These are phyloP conservation scores for Monotropa hypopitys DNA, from an alignment of 179 eudicot species.

Conservation along the genomic window DNA sequence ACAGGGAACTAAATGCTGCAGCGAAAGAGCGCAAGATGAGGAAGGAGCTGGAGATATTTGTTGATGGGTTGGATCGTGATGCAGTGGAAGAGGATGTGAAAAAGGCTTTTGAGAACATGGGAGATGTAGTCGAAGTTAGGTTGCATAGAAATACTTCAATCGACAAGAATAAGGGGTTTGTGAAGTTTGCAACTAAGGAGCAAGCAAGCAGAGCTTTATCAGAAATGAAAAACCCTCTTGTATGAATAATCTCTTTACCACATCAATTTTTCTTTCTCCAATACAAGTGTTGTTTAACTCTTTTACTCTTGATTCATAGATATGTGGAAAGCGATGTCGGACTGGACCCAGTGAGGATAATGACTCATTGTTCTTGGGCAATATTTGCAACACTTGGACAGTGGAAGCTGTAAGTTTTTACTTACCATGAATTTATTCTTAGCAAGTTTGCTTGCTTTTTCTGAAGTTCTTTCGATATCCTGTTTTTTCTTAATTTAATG, in stretches of 20 bases:
- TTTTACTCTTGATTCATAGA: constrained; percentile 19
- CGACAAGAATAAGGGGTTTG: constrained; percentile 73
- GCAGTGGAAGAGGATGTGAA: constrained; percentile 59
- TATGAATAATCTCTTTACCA: constrained; percentile 19
- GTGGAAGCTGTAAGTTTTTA: constrained; percentile 62
- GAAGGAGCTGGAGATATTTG: constrained; percentile 74
- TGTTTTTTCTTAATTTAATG: not conserved
- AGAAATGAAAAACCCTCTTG: constrained; percentile 78
- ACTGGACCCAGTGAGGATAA: constrained; percentile 77
- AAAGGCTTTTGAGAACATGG: constrained; percentile 58
- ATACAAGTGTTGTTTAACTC: not conserved
- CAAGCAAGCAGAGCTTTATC: constrained; percentile 62
- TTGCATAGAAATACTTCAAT: constrained; percentile 43
- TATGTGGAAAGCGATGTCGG: constrained; percentile 70
- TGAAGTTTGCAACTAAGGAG: constrained; percentile 70
- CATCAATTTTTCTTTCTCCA: not conserved
- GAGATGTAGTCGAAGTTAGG: constrained; percentile 67
- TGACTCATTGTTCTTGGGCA: constrained; percentile 72
- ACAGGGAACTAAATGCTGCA: constrained; percentile 41
- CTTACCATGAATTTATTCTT: not conserved
- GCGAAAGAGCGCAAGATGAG: constrained; percentile 59
- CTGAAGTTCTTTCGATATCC: not conserved
- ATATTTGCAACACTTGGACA: constrained; percentile 89
- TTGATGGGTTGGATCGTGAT: constrained; percentile 76
- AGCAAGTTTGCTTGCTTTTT: not conserved